Evolutionary conservation across 2,329 filamentous ascomycete species (phyloP), one percentile per base, ranked within the genome.

Genomic region (Coccinonectria pachysandricola): DNA sequence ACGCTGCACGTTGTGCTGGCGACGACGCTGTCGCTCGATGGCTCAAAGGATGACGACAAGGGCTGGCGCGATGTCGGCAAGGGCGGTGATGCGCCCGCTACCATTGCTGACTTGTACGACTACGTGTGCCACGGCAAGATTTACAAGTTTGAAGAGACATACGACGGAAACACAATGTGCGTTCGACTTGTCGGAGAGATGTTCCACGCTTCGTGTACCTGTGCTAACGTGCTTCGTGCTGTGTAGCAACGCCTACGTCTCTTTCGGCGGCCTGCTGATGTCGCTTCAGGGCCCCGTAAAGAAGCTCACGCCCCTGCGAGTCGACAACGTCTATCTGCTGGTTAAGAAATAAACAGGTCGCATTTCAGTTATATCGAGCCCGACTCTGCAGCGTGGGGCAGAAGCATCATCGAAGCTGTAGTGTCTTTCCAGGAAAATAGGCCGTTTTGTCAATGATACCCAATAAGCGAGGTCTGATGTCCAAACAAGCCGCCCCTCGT

Each of bases 261-360:
- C 86, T 2, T 98, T 95, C 48, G 91, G 91, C 24, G 91, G 91
- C 6, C 64, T 98, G 39, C 60, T 98, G 46, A 78, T 96, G 60
- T 85, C 80, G 46, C 69, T 98, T 30, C 82, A 94, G 48, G 91
- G 92, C 5, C 91, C 91, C 3, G 91, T 93, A 57, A 92, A 91
- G 68, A 95, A 94, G 65, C 73, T 98, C 37, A 92, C 82, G 17
- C 81, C 86, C 15, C 61, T 98, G 49, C 75, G 86, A 46, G 88
- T 95, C 48, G 91, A 98, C 54, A 79, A 94, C 51, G 76, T 92
- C 38, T 98, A 98, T 54, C 71, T 98, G 35, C 69, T 96, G 34
- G 65, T 93, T 44, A 98, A 95, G 75, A 94, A 92, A 75, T 88
- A 59, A 49, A 29, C 29, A 33, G 13, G 23, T 23, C 24, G 28